Evolutionary conservation across 1,284 basidiomycete genomes (phyloP), one percentile per base, ranked within the genome.

Genomic region (Bjerkandera adusta): DNA sequence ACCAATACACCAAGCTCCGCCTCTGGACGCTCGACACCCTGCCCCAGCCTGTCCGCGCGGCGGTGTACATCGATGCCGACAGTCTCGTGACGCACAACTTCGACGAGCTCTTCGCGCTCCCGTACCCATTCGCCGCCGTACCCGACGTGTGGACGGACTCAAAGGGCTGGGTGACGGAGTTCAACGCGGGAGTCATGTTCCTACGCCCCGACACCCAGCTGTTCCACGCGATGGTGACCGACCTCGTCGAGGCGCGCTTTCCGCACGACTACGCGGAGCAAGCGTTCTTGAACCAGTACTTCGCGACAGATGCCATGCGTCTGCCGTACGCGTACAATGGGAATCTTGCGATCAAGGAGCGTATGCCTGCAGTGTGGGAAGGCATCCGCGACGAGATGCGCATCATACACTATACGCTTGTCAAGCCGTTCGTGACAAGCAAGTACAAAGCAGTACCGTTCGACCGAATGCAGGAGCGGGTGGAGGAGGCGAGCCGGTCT

Each of bases 271-370:
- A 71, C 42, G 72, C 70, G 3, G 72, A 74, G 51, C 72, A 74
- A 56, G 62, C 68, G n/a, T 74, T 72, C 57, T 56, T 76, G n/a
- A 74, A 75, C 51, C 42, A 67, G 18, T 75, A 70, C 52, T 76
- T 69, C 47, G 69, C 63, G 2, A 60, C 63, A 15, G 65, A 67
- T 32, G 65, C 57, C 64, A 57, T 68, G 29, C 62, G 67, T 13
- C 61, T 76, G 5, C 74, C 73, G 8, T 73, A 71, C 48, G 59
- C 64, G 33, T 76, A 76, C 58, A 75, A 74, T 52, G 71, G 66
- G 42, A 74, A 75, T 56, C 59, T 75, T 3, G 72, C 66, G 4
- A 70, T 75, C 50, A 75, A 71, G 57, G 50, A 49, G 42, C 56
- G 64, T 30, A 29, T 45, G 5, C 41, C 62, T 22, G 43, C 24